A percentile compares a stretch with the other conserved stretches of the same genome.
Conservation (phyloP, 805 yeast genomes). For the Pichia ethanolica region DNA sequence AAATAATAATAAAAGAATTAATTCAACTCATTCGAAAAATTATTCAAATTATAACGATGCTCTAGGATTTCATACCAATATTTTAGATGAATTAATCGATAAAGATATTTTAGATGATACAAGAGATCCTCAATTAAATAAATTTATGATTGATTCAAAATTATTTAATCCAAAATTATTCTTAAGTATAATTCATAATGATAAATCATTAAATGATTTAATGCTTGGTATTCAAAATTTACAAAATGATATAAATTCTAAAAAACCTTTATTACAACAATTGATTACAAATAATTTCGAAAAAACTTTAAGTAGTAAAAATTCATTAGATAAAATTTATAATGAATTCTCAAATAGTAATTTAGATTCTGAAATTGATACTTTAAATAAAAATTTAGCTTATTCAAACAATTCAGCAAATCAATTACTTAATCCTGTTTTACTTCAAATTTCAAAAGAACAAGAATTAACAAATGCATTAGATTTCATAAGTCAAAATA, state of each 20-base stretch:
- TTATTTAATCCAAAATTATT: slow-evolving; percentile 51
- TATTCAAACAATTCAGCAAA: slow-evolving; percentile 45
- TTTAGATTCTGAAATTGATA: slow-evolving; percentile 14
- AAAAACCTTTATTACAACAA: slow-evolving; percentile 41
- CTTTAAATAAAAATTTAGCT: slow-evolving; percentile 32
- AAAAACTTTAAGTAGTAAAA: slow-evolving; percentile 57
- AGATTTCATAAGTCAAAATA: slow-evolving; percentile 44
- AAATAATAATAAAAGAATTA: not conserved
- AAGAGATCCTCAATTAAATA: slow-evolving; percentile 29
- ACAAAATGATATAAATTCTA: slow-evolving; percentile 41
- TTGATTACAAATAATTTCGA: slow-evolving; percentile 55
- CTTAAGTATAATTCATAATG: slow-evolving; percentile 46
- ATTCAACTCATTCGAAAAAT: slow-evolving; percentile 2
- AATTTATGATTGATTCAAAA: slow-evolving; percentile 49
- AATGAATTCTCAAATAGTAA: slow-evolving; percentile 37
- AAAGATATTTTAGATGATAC: slow-evolving; percentile 33
- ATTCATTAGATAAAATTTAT: slow-evolving; percentile 54
- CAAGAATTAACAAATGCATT: slow-evolving; percentile 42
- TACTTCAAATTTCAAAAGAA: slow-evolving; percentile 42
- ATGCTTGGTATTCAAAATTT: slow-evolving; percentile 39
- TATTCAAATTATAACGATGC: slow-evolving; percentile 36
- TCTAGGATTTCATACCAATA: slow-evolving; percentile 42
- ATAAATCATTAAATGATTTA: slow-evolving; percentile 46
- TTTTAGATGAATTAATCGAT: slow-evolving; percentile 35
- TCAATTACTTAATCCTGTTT: slow-evolving; percentile 50